Base-by-base conservation (phyloP, 805 yeast genomes). In the Wickerhamomyces pijperi region DNA sequence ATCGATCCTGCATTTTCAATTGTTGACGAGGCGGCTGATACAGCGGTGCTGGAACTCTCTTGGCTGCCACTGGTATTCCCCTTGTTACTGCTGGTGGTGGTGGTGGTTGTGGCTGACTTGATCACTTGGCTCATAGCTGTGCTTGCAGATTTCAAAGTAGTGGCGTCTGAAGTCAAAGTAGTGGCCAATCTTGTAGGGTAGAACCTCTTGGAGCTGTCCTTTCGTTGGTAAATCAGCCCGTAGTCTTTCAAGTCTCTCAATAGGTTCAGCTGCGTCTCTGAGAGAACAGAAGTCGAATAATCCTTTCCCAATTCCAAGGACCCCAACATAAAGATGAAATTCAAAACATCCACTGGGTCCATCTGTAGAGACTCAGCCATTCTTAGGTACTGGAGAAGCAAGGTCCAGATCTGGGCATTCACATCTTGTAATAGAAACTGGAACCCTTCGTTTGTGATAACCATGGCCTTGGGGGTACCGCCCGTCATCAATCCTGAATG, bases 291-390 rank as follows among this genome's bases (percentile, higher is more conserved):
- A 2, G 80, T 70, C 0, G 86, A 74, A 53, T 92, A 90, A 25
- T 86, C 87, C 47, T 81, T 78, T 2, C 98, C 97, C 19, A 90
- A 64, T 54, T 92, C 97, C 38, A 92, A 65, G 2, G 96, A 83
- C 5, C 97, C 97, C 34, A 92, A 65, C 76, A 90, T 80, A 62
- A 92, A 92, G 12, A 92, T 81, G 58, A 92, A 92, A 58, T 90
- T 88, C 35, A 92, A 67, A 29, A 92, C 95, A 53, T 92, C 98
- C 16, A 92, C 97, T 0, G 95, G 87, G 60, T 92, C 95, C 95
- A 88, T 85, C 52, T 83, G 76, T 38, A 85, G 67, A 20, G 78
- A 77, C 52, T 84, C 90, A 2, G 97, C 75, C 69, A 85, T 72
- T 55, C 83, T 81, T 44, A 92, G 63, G 55, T 92, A 92, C 55